Evolutionary conservation across 2,329 filamentous ascomycete genomes (phyloP).

Genomic region (Orbilia quercus): DNA sequence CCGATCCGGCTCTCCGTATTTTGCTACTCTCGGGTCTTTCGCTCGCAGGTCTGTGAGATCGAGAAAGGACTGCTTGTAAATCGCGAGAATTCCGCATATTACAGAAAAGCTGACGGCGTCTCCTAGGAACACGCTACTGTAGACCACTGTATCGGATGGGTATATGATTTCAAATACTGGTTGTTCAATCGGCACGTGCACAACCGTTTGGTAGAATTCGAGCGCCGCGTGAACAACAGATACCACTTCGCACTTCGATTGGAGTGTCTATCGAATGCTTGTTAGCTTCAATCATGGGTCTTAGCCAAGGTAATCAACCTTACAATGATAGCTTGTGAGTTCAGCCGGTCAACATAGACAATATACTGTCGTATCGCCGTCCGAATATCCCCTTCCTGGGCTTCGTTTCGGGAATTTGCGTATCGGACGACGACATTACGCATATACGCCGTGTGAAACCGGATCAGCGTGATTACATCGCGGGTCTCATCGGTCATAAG

Average conservation of each 20-base stretch:
- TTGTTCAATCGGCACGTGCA: constrained; percentile 64
- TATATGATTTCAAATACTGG: constrained; percentile 72
- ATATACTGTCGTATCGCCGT: constrained; percentile 56
- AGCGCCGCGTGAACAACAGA: constrained; percentile 68
- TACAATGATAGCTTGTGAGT: constrained; percentile 28
- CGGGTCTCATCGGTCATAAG: constrained; percentile 67
- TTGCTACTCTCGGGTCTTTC: constrained; percentile 55
- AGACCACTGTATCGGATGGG: constrained; percentile 75
- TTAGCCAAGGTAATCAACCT: neutral
- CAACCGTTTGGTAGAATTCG: constrained; percentile 76
- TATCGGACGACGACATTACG: constrained; percentile 62
- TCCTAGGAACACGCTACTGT: constrained; percentile 75
- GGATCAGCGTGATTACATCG: constrained; percentile 72
- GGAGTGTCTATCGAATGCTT: constrained; percentile 14
- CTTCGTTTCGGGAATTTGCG: constrained; percentile 33
- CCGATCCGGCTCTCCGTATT: constrained; percentile 67
- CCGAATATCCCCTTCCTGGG: constrained; percentile 48
- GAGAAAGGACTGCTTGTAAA: constrained; percentile 53
- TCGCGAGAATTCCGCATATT: constrained; percentile 75
- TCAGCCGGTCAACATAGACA: constrained; percentile 57
- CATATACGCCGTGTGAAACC: constrained; percentile 75
- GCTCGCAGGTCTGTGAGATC: constrained; percentile 34
- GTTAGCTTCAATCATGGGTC: neutral
- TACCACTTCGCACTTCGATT: constrained; percentile 33
- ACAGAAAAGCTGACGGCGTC: constrained; percentile 75